Conservation (phyloP, 257 asterid species). For the Nicotiana knightiana region DNA sequence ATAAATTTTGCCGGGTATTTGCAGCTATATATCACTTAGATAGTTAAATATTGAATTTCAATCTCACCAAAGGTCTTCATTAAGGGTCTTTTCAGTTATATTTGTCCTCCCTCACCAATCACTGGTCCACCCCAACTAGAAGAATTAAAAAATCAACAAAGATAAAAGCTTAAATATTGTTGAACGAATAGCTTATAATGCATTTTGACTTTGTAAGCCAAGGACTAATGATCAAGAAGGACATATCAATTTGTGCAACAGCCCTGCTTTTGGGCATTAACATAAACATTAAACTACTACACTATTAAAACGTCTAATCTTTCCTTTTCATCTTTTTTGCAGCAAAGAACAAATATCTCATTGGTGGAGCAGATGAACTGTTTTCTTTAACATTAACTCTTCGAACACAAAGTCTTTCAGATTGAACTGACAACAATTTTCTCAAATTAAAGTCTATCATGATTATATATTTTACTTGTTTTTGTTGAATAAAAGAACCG, state of each 20-base stretch:
- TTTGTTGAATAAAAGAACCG: not conserved
- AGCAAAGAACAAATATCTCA: not conserved
- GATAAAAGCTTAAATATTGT: not conserved
- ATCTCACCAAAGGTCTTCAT: not conserved
- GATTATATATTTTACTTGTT: not conserved
- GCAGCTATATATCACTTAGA: too few species aligned
- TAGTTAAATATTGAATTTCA: too few species aligned
- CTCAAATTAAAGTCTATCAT: not conserved
- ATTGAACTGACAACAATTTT: not conserved
- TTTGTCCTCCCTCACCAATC: not conserved
- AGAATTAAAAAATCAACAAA: not conserved
- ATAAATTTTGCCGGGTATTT: too few species aligned
- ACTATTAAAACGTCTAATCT: not conserved
- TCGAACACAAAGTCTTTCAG: not conserved
- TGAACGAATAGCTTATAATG: not conserved
- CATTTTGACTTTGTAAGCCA: not conserved
- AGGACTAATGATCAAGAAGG: not conserved
- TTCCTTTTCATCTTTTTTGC: not conserved
- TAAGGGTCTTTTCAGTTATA: not conserved
- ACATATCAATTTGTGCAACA: not conserved
- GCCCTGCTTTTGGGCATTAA: not conserved
- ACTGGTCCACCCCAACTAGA: not conserved
- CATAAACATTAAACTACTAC: not conserved
- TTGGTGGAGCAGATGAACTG: conserved; percentile 11
- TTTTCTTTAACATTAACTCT: not conserved